Conservation (phyloP, 768 basidiomycete species). For the Naganishia antarctica region DNA sequence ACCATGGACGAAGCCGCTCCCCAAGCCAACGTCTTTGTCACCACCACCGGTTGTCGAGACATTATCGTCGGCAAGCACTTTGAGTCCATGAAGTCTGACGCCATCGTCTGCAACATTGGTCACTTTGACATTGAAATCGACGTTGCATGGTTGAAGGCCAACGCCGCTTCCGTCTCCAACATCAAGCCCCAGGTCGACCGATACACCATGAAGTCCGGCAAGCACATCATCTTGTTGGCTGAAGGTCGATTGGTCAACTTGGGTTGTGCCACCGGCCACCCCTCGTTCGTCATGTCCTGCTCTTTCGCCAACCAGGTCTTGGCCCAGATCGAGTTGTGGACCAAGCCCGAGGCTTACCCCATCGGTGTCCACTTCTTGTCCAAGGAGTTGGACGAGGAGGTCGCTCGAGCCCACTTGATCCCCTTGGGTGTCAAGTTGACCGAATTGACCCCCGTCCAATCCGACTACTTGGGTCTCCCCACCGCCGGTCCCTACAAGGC, state of each 20-base stretch:
- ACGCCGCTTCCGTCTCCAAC: conserved; percentile 75
- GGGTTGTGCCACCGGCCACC: conserved; percentile 97
- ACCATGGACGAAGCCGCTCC: conserved; percentile 97
- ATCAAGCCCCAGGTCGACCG: conserved; percentile 99
- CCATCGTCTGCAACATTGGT: conserved; percentile 73
- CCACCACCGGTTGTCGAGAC: conserved; percentile 97
- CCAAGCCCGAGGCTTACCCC: conserved; percentile 81
- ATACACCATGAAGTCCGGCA: conserved; percentile 83
- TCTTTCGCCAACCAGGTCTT: conserved; percentile 98
- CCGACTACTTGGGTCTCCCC: conserved; percentile 87
- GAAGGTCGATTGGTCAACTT: conserved; percentile 99
- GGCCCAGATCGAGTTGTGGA: conserved; percentile 98
- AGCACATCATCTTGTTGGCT: conserved; percentile 94
- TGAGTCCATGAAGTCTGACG: conserved; percentile 90
- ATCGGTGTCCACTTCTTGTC: conserved; percentile 98
- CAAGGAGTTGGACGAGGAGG: conserved; percentile 98
- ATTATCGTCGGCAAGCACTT: conserved; percentile 94
- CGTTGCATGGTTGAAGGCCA: conserved; percentile 95
- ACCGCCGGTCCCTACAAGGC: conserved; percentile 74
- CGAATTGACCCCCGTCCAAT: conserved; percentile 59
- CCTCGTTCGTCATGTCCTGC: conserved; percentile 99
- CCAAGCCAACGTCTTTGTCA: conserved; percentile 86
- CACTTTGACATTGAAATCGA: conserved; percentile 68
- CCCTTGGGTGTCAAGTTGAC: conserved; percentile 91
- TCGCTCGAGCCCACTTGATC: conserved; percentile 88